These are phyloP conservation scores for Oryza meyeriana DNA, from an alignment of 176 grass and related monocot genomes.

Conservation along the genomic window DNA sequence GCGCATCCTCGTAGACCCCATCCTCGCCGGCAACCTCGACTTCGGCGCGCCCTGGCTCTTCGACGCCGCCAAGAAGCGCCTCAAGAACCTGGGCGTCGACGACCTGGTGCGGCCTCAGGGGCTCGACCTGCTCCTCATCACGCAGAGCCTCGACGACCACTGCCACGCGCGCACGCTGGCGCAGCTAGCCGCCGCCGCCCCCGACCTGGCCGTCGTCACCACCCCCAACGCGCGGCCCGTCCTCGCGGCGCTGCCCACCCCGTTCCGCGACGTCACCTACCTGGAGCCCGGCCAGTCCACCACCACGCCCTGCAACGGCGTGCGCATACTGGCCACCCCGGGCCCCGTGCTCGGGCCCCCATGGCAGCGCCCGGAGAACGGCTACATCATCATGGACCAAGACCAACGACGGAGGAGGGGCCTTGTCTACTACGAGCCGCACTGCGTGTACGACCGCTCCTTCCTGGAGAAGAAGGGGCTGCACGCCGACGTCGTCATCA, in stretches of 20 bases:
- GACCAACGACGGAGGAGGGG: not conserved
- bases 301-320: not conserved
- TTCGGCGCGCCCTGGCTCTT: constrained; percentile 84
- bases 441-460: constrained; percentile 64
- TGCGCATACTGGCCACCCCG: constrained; percentile 60
- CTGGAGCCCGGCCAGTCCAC: constrained; percentile 70
- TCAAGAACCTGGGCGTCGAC: not conserved
- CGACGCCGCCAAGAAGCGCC: constrained; percentile 70
- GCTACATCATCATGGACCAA: constrained; percentile 54
- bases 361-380: constrained; percentile 93
- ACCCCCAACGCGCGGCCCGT: constrained; percentile 75
- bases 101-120: constrained; percentile 15
- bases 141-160: constrained; percentile 95
- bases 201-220: constrained; percentile 61
- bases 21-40: constrained; percentile 85
- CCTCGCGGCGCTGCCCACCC: constrained; percentile 36
- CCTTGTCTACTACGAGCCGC: constrained; percentile 79
- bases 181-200: constrained; percentile 44
- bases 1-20: constrained; percentile 76
- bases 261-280: constrained; percentile 63
- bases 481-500: constrained; percentile 69
- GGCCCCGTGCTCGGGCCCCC: constrained; percentile 80
- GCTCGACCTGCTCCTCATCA: constrained; percentile 78
- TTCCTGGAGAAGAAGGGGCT: constrained; percentile 44
- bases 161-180: constrained; percentile 78